Evolutionary conservation across 192 early-diverging fungal species (phyloP).

Genomic region (Umbelopsis sp.): DNA sequence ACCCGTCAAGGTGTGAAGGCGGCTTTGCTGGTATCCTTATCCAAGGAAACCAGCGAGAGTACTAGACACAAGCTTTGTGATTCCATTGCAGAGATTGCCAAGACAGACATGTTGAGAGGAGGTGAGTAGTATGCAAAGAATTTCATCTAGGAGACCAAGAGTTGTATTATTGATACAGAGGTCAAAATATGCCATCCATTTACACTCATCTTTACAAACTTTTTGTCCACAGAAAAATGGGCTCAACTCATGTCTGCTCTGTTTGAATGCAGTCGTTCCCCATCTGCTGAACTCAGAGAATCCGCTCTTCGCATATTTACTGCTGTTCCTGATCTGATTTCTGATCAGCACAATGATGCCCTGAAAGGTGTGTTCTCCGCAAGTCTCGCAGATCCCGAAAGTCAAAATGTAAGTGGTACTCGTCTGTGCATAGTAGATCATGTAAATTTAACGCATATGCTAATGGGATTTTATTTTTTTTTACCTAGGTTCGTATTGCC

Average conservation of each 20-base stretch:
- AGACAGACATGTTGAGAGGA: conserved; percentile 50
- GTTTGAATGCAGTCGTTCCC: conserved; percentile 80
- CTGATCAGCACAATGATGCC: conserved; percentile 67
- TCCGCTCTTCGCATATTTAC: conserved; percentile 90
- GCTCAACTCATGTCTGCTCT: conserved; percentile 77
- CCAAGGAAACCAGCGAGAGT: conserved; percentile 67
- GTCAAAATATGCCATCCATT: conserved; percentile 18
- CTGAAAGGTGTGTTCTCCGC: conserved; percentile 73
- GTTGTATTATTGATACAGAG: not conserved
- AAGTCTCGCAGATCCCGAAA: conserved; percentile 71
- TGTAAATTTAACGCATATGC: too few species aligned
- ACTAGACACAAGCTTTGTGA: conserved; percentile 94
- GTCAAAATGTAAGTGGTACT: conserved; percentile 45
- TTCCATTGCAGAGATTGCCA: conserved; percentile 88
- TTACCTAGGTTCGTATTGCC: conserved; percentile 71
- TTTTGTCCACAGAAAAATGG: conserved; percentile 65
- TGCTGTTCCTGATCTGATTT: conserved; percentile 77
- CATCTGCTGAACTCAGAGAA: conserved; percentile 76
- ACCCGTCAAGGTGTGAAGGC: conserved; percentile 71
- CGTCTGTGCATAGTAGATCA: too few species aligned
- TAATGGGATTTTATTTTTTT: too few species aligned
- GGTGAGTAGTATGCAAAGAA: conserved; percentile 35
- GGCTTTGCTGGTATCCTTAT: conserved; percentile 79
- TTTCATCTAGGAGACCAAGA: too few species aligned
- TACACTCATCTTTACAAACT: not conserved